Percentiles rank a stretch among this genome's conserved stretches.
Conservation (phyloP, 805 yeast genomes). For the Cyberlindnera xylosilytica region DNA sequence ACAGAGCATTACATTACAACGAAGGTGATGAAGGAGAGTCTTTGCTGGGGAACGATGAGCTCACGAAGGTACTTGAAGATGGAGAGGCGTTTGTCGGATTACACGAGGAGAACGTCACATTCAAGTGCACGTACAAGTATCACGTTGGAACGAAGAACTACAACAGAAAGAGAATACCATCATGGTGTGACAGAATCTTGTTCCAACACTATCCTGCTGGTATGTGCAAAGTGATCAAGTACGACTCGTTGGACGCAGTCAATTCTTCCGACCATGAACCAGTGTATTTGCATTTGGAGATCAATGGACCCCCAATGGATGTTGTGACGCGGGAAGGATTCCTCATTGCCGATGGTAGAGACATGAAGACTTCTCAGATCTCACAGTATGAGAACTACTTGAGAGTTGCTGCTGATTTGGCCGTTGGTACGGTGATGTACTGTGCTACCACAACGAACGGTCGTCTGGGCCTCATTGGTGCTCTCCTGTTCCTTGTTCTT, state of each 20-base stretch:
- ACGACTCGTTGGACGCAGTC: slow-evolving; percentile 46
- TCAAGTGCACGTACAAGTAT: slow-evolving; percentile 82
- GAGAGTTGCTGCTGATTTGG: slow-evolving; percentile 2
- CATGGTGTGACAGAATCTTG: slow-evolving; percentile 89
- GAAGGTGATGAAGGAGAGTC: slow-evolving; percentile 13
- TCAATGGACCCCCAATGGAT: slow-evolving; percentile 2
- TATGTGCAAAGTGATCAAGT: slow-evolving; percentile 34
- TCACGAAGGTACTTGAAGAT: slow-evolving; percentile 29
- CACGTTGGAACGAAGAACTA: slow-evolving; percentile 44
- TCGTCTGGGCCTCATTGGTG: neutral
- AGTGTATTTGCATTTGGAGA: slow-evolving; percentile 48
- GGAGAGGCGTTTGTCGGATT: slow-evolving; percentile 59
- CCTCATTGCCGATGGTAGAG: slow-evolving; percentile 1
- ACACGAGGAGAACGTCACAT: slow-evolving; percentile 58
- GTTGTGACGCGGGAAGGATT: slow-evolving; percentile 2
- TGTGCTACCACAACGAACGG: slow-evolving; percentile 5
- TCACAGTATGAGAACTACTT: slow-evolving; percentile 5
- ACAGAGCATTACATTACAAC: slow-evolving; percentile 43
- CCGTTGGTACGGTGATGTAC: slow-evolving; percentile 2
- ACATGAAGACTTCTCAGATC: slow-evolving; percentile 2
- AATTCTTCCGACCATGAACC: slow-evolving; percentile 79
- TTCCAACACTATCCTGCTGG: slow-evolving; percentile 42
- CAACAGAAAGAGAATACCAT: slow-evolving; percentile 61
- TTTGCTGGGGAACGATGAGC: slow-evolving; percentile 35
- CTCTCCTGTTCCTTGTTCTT: neutral